Evolutionary conservation across 208 protist species (phyloP).

Genomic region (Phytomonas serpens): DNA sequence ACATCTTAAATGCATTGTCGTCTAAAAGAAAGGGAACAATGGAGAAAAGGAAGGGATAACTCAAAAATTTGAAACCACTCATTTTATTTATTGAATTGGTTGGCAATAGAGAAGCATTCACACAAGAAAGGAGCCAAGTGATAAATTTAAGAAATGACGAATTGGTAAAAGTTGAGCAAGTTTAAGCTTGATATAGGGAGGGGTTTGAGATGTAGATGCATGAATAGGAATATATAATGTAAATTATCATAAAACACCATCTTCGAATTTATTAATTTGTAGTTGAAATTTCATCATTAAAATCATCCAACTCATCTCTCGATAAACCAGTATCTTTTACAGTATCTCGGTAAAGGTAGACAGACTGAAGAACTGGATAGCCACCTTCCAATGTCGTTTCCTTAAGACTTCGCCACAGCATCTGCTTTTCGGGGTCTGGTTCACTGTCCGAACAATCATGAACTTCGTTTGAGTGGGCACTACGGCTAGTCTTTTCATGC

Average conservation of each 20-base stretch:
- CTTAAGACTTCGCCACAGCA: constrained; percentile 61
- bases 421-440: constrained; percentile 28
- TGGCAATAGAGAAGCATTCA: background rate
- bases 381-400: constrained; percentile 30
- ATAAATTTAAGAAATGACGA: background rate
- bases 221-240: background rate
- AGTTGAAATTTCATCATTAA: background rate
- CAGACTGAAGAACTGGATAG: constrained; percentile 24
- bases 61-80: background rate
- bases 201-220: background rate
- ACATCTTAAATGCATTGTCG: background rate
- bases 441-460: constrained; percentile 52
- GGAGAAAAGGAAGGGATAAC: background rate
- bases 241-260: background rate
- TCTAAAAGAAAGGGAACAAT: background rate
- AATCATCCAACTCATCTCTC: background rate
- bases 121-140: background rate
- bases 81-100: background rate
- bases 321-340: constrained; percentile 13
- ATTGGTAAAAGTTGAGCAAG: background rate
- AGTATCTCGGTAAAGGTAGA: constrained; percentile 55
- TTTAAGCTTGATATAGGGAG: background rate
- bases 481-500: constrained; percentile 49
- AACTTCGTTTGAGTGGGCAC: constrained; percentile 34
- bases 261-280: background rate